Percentiles rank a stretch among this genome's conserved stretches.
Conservation (phyloP, 2,329 filamentous ascomycete genomes). For the Aspergillus proliferans region DNA sequence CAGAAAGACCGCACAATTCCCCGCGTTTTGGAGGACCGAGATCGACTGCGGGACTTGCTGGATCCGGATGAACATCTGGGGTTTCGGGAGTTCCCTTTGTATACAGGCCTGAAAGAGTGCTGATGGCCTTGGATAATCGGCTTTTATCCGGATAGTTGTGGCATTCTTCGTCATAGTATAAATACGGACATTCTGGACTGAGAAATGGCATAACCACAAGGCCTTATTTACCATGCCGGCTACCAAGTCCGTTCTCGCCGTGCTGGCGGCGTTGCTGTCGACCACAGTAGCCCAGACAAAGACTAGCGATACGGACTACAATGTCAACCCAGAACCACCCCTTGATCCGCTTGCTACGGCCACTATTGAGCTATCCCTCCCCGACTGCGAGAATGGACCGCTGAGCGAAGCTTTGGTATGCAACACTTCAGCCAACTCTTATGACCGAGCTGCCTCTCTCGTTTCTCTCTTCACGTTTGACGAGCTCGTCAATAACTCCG, state of each 20-base stretch:
- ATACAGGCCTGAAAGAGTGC: background rate
- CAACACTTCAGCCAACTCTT: conserved; percentile 36
- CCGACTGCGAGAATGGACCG: conserved; percentile 48
- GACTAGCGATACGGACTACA: conserved; percentile 22
- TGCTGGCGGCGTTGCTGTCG: conserved; percentile 17
- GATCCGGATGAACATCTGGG: conserved; percentile 11
- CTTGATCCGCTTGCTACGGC: conserved; percentile 9
- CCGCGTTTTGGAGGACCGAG: background rate
- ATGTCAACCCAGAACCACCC: conserved; percentile 17
- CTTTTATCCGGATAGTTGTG: conserved; percentile 1
- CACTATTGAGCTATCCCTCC: conserved; percentile 32
- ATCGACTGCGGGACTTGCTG: conserved; percentile 18
- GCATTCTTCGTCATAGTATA: background rate
- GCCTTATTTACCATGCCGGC: conserved; percentile 10
- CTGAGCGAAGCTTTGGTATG: conserved; percentile 48
- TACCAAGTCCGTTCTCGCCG: conserved; percentile 10
- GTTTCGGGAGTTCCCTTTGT: background rate
- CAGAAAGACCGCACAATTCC: background rate
- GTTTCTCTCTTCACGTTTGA: conserved; percentile 47
- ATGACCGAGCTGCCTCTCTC: conserved; percentile 43
- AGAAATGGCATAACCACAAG: background rate
- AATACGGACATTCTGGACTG: background rate
- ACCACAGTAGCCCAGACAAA: conserved; percentile 20
- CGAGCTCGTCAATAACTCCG: conserved; percentile 52
- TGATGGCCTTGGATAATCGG: background rate